Percentiles rank a stretch among this genome's conserved stretches.
These are phyloP conservation scores for Paraphaeosphaeria minitans DNA, from an alignment of 2,329 filamentous ascomycete genomes.

Conservation along the genomic window DNA sequence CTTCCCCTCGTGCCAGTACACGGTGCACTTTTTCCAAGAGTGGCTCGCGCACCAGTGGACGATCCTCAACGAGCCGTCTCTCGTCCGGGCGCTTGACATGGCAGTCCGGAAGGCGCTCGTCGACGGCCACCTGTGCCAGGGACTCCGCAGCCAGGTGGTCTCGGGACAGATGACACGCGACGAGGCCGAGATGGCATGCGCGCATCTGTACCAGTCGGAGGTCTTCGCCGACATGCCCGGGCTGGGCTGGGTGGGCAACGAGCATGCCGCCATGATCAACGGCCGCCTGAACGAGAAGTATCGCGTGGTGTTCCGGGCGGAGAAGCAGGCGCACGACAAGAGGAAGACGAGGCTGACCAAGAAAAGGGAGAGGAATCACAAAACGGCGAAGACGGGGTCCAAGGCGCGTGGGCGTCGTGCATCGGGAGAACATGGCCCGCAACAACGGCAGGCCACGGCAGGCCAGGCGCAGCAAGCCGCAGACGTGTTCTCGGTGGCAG, in stretches of 20 bases:
- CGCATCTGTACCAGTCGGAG: slow-evolving; percentile 21
- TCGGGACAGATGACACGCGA: slow-evolving; percentile 15
- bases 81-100: slow-evolving; percentile 32
- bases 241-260: slow-evolving; percentile 24
- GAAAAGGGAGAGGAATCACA: background rate
- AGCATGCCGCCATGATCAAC: slow-evolving; percentile 33
- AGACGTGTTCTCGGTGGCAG: background rate
- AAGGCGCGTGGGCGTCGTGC: background rate
- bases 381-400: background rate
- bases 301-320: slow-evolving; percentile 24
- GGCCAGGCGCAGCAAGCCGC: background rate
- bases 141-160: slow-evolving; percentile 21
- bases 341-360: slow-evolving; percentile 13
- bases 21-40: slow-evolving; percentile 20
- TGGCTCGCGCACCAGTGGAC: slow-evolving; percentile 30
- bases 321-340: slow-evolving; percentile 23
- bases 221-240: slow-evolving; percentile 24
- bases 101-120: slow-evolving; percentile 30
- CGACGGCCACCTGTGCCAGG: slow-evolving; percentile 19
- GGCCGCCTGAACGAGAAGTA: slow-evolving; percentile 36
- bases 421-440: background rate
- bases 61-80: slow-evolving; percentile 29
- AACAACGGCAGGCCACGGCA: background rate
- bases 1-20: slow-evolving; percentile 16
- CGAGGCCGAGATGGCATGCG: slow-evolving; percentile 22